Evolutionary conservation across 495 filamentous ascomycete species (phyloP).

Genomic region (Jackrogersella minutella): DNA sequence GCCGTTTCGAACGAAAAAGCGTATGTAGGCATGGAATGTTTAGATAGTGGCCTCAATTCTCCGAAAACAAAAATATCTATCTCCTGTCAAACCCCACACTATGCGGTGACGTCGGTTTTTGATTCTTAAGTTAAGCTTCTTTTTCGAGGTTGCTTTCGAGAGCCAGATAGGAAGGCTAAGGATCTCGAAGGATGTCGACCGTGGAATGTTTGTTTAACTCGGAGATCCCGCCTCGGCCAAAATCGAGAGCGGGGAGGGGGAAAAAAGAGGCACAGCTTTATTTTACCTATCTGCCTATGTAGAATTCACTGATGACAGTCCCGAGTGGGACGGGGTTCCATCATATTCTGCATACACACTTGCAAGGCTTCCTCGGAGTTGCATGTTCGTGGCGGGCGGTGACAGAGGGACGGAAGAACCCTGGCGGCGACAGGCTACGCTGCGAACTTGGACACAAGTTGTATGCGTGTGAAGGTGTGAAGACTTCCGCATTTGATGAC

Average conservation of each 20-base stretch:
- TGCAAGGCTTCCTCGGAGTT: conserved; percentile 4
- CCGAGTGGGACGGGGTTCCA: conserved; percentile 7
- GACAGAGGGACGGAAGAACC: neutral
- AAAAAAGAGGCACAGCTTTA: conserved; percentile 23
- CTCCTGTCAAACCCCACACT: conserved; percentile 24
- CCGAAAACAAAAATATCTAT: too few relatives aligned
- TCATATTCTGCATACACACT: conserved; percentile 23
- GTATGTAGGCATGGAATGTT: too few relatives aligned
- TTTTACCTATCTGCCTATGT: neutral
- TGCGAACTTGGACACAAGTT: too few relatives aligned
- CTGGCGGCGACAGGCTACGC: conserved; percentile 2
- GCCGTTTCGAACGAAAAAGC: conserved; percentile 25
- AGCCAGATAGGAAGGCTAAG: conserved; percentile 4
- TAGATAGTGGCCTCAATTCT: conserved; percentile 27
- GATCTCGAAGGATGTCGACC: conserved; percentile 1
- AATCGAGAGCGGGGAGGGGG: conserved; percentile 15
- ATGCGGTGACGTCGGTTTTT: conserved; percentile 16
- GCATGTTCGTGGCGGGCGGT: conserved; percentile 20
- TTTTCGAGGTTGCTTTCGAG: conserved; percentile 1
- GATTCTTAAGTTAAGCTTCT: neutral
- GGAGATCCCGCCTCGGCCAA: conserved; percentile 25
- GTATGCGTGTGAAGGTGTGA: conserved; percentile 10
- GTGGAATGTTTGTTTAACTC: neutral
- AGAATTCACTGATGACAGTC: neutral
- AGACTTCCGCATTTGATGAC: conserved; percentile 12